phyloP scores from a whole-genome alignment of 306 rosid genomes.

The Malus sieversii region DNA sequence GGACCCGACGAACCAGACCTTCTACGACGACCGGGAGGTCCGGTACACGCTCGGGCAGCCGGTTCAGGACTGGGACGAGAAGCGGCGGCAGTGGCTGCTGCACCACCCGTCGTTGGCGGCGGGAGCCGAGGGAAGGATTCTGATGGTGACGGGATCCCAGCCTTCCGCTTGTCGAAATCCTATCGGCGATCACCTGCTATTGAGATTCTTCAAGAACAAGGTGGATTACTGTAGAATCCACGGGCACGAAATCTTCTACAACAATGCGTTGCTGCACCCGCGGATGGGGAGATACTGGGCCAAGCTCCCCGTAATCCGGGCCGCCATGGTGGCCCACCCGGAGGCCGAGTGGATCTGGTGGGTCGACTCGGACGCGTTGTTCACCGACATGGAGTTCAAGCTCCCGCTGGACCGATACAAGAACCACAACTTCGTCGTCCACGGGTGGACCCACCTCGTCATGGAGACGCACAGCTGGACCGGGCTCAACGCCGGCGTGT shows the following conservation, averaged over 20 bases:
- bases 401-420: conserved; percentile 56
- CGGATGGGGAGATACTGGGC: conserved; percentile 71
- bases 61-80: conserved; percentile 59
- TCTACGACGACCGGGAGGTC: conserved; percentile 59
- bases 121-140: conserved; percentile 23
- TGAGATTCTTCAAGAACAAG: conserved; percentile 72
- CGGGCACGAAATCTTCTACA: conserved; percentile 65
- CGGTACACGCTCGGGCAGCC: conserved; percentile 51
- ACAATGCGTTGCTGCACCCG: conserved; percentile 56
- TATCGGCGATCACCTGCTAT: conserved; percentile 60
- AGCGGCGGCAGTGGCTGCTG: conserved; percentile 53
- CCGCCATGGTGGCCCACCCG: conserved; percentile 89
- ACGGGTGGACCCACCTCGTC: conserved; percentile 62
- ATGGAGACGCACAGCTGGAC: conserved; percentile 71
- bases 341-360: conserved; percentile 98
- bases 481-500: conserved; percentile 88
- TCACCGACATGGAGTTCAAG: conserved; percentile 85
- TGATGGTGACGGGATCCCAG: conserved; percentile 74
- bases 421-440: conserved; percentile 54
- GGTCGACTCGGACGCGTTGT: conserved; percentile 89
- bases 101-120: conserved; percentile 44
- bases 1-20: conserved; percentile 46
- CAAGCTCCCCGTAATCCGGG: conserved; percentile 64
- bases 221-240: conserved; percentile 74
- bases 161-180: conserved; percentile 60